A percentile compares a stretch with the other conserved stretches of the same genome.
phyloP scores from a whole-genome alignment of 208 protist genomes.

The Hexamita inflata region DNA sequence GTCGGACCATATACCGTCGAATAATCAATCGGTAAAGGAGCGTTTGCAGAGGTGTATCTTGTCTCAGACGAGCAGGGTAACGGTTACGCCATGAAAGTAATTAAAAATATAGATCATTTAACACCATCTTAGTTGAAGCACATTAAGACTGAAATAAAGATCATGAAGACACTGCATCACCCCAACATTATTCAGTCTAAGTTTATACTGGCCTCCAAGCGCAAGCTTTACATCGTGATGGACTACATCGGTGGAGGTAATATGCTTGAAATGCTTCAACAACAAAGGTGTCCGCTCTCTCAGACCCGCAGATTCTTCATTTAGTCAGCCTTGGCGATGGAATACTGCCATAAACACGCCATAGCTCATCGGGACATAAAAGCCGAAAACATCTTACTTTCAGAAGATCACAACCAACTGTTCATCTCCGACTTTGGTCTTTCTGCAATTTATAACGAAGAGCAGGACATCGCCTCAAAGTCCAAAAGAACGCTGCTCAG shows the following conservation, averaged over 20 bases:
- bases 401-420: conserved; percentile 48
- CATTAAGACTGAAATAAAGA: conserved; percentile 28
- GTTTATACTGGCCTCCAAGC: conserved; percentile 18
- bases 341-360: conserved; percentile 58
- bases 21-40: too few relatives aligned
- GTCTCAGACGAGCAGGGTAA: too few relatives aligned
- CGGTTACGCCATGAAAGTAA: too few relatives aligned
- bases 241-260: conserved; percentile 62
- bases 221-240: conserved; percentile 60
- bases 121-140: too few relatives aligned
- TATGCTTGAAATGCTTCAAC: conserved; percentile 53
- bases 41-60: too few relatives aligned
- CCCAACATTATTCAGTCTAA: conserved; percentile 44
- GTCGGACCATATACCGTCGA: too few relatives aligned
- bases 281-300: conserved; percentile 49
- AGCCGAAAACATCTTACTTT: conserved; percentile 64
- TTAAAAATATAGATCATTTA: too few relatives aligned
- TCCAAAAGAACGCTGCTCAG: too few relatives aligned
- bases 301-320: conserved; percentile 56
- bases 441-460: conserved; percentile 21
- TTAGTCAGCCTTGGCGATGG: conserved; percentile 58
- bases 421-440: conserved; percentile 38
- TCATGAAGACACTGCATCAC: conserved; percentile 32
- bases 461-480: background rate
- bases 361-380: conserved; percentile 71